Base-by-base conservation (phyloP, 2,329 filamentous ascomycete species). In the Daldinia eschscholtzii region DNA sequence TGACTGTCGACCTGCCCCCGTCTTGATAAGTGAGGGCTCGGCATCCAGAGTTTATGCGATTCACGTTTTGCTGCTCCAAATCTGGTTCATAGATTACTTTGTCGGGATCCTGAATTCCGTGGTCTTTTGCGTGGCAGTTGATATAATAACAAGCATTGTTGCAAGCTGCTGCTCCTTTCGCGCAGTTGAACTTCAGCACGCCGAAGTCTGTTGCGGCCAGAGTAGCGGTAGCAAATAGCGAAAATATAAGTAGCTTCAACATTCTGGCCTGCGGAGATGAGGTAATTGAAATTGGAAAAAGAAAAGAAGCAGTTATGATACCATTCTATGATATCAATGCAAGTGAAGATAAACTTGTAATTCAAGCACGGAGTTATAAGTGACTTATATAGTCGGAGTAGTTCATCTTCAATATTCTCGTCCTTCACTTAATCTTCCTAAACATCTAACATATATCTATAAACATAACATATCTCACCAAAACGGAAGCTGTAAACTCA, bases 141-240 rank as follows among this genome's bases (percentile, higher is more conserved):
- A 42, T 42, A 42, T 42, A 42, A 42, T 18, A 42, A 42, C 39
- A 42, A 2, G 39, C 39, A 42, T 42, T 42, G 13, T 42, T 42
- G 15, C 39, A 42, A 18, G 39, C 39, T 1, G 39, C 39, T 18
- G n/a, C 39, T 42, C 39, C 39, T 1, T 9, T 9, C 2, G 2
- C 1, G 18, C 39, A 42, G 6, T 42, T 4, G 39, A 42, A 42
- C 13, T 42, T 9, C 39, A 42, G 13, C 18, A 42, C 15, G 4
- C 39, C 39, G 39, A 20, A 42, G 15, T 42, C 39, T 4, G 5
- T 42, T 18, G n/a, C 15, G 39, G 15, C 39, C 9, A 42, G 5
- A 18, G 39, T 42, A 9, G 13, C 15, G n/a, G 15, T 18, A 42
- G 39, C 39, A 18, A 42, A 42, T 9, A 42, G 39, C 39, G 15